Evolutionary conservation across 768 basidiomycete species (phyloP).

Genomic region (Lyophyllum semitale): DNA sequence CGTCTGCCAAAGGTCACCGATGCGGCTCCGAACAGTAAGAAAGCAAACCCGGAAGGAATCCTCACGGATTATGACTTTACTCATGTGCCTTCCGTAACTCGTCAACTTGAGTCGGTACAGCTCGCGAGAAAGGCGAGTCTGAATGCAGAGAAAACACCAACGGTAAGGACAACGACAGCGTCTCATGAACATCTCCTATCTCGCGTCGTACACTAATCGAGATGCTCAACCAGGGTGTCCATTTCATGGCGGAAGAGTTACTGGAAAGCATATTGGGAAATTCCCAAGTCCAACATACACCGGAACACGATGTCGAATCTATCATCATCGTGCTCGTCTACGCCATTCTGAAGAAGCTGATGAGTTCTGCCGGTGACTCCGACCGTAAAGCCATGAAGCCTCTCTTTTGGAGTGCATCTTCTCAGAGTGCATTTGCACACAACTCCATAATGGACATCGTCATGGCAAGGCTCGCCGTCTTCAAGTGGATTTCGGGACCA

Average conservation of each 20-base stretch:
- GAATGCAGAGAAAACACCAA: too few relatives aligned
- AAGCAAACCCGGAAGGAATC: conserved; percentile 22
- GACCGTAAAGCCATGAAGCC: neutral
- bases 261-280: neutral
- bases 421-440: too few relatives aligned
- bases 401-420: too few relatives aligned
- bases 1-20: conserved; percentile 19
- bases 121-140: neutral
- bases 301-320: neutral
- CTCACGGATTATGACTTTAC: conserved; percentile 32
- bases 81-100: conserved; percentile 1
- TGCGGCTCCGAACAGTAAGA: neutral
- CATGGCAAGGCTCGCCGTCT: too few relatives aligned
- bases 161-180: too few relatives aligned
- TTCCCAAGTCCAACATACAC: neutral
- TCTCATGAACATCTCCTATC: too few relatives aligned
- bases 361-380: neutral
- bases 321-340: neutral
- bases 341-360: neutral
- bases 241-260: neutral
- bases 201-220: neutral
- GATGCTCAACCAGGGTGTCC: neutral
- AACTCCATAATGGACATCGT: too few relatives aligned
- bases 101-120: neutral
- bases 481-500: too few relatives aligned